Evolutionary conservation across 345 rosid species (phyloP).

Genomic region (Melaleuca alternifolia): DNA sequence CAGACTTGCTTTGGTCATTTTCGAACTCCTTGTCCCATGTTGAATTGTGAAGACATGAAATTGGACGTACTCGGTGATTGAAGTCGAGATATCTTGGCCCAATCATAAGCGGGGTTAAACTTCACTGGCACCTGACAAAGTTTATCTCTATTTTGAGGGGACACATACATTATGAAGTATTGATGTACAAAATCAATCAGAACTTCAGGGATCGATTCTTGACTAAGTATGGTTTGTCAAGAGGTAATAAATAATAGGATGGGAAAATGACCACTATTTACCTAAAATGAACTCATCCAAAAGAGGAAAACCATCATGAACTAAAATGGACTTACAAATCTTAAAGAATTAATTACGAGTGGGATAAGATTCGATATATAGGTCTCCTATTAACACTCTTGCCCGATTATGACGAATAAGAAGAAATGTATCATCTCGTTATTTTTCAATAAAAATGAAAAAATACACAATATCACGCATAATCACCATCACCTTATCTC

Average conservation of each 20-base stretch:
- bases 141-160: background rate
- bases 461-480: background rate
- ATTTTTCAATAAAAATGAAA: background rate
- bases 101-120: no score
- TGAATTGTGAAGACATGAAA: no score
- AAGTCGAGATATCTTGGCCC: no score
- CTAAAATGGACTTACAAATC: no score
- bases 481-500: background rate
- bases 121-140: no score
- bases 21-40: no score
- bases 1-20: background rate
- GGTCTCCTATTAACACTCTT: background rate
- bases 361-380: background rate
- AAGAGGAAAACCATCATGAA: background rate
- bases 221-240: background rate
- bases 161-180: background rate
- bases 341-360: background rate
- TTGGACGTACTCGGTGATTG: no score
- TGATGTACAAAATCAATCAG: background rate
- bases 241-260: background rate
- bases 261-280: background rate
- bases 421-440: background rate
- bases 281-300: background rate
- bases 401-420: accelerated
- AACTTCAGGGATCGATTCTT: background rate